These are phyloP conservation scores for Chytriomyces sp. DNA, from an alignment of 192 early-diverging fungal species.

Conservation along the genomic window DNA sequence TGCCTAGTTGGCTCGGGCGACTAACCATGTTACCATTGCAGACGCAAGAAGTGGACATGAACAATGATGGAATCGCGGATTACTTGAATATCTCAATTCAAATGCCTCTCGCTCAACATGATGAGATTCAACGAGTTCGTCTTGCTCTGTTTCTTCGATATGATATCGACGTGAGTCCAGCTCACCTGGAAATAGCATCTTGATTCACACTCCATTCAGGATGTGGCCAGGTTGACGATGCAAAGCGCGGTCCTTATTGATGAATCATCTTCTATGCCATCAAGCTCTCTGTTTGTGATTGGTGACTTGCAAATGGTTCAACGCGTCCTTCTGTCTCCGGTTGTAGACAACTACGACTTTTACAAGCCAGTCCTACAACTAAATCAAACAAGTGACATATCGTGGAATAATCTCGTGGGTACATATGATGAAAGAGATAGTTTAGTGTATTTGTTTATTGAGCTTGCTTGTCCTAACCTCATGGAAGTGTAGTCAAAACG, in stretches of 20 bases:
- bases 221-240: constrained; percentile 34
- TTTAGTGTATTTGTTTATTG: constrained; percentile 13
- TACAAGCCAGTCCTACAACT: constrained; percentile 20
- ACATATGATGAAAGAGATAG: constrained; percentile 39
- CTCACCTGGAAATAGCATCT: constrained; percentile 4
- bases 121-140: constrained; percentile 29
- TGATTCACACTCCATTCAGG: constrained; percentile 7
- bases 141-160: constrained; percentile 41
- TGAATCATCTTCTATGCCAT: constrained; percentile 22
- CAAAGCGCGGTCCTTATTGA: constrained; percentile 32
- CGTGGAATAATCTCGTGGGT: constrained; percentile 26
- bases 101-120: constrained; percentile 28
- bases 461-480: too few relatives aligned
- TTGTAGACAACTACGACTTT: constrained; percentile 30
- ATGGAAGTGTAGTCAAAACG: constrained; percentile 33
- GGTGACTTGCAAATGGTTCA: constrained; percentile 41
- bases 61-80: constrained; percentile 43
- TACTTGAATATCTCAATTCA: constrained; percentile 31
- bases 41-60: constrained; percentile 38
- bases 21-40: constrained; percentile 4
- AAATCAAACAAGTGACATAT: not conserved
- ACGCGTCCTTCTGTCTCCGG: constrained; percentile 26
- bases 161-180: constrained; percentile 4
- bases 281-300: constrained; percentile 26
- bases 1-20: not conserved